Conservation (phyloP, 2,329 filamentous ascomycete species). For the Scopulariopsis brevicaulis region DNA sequence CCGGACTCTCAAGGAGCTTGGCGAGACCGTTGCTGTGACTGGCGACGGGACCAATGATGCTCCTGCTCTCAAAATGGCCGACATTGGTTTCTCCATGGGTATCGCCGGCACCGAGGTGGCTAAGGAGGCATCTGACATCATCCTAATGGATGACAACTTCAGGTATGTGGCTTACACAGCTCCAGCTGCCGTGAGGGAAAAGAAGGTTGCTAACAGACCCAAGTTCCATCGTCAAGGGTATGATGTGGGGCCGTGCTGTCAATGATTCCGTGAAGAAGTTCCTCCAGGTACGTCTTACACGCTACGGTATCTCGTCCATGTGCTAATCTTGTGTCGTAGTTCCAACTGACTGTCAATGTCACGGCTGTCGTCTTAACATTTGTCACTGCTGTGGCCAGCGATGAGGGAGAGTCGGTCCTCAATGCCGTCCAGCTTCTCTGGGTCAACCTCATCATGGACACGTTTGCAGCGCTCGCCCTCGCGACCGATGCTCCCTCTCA, state of each 20-base stretch:
- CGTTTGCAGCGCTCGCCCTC: constrained; percentile 41
- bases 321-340: constrained; percentile 18
- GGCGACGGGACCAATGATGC: constrained; percentile 54
- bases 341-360: constrained; percentile 52
- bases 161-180: constrained; percentile 12
- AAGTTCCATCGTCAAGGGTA: constrained; percentile 39
- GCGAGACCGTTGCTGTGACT: constrained; percentile 47
- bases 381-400: constrained; percentile 41
- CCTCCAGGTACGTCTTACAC: constrained; percentile 31
- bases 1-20: constrained; percentile 45
- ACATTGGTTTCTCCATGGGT: constrained; percentile 55
- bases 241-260: constrained; percentile 51
- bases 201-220: not conserved
- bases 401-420: constrained; percentile 39
- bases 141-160: constrained; percentile 47
- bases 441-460: constrained; percentile 56
- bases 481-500: constrained; percentile 21
- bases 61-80: constrained; percentile 46
- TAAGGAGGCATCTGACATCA: constrained; percentile 51
- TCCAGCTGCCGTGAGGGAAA: not conserved
- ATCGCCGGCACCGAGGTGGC: constrained; percentile 50
- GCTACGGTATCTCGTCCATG: not conserved
- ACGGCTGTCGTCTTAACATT: constrained; percentile 49
- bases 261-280: constrained; percentile 55
- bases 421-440: constrained; percentile 49